Conservation (phyloP, 164 flowering plant genomes). For the Vitis cinerea region DNA sequence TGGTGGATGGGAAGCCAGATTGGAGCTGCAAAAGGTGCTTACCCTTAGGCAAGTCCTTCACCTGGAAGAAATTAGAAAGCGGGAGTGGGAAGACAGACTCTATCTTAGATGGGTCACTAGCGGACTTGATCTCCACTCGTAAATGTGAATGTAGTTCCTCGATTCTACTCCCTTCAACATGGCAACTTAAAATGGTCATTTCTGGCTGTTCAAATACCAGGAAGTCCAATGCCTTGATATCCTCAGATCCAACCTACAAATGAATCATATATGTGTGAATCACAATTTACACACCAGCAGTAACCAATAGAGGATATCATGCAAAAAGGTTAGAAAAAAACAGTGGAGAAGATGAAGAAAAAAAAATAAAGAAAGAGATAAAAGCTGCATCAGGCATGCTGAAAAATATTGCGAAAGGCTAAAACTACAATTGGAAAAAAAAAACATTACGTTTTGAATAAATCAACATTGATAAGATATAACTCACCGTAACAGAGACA, state of each 20-base stretch:
- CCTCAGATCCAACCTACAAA: slow-evolving; percentile 71
- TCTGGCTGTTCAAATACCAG: slow-evolving; percentile 94
- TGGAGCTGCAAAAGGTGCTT: slow-evolving; percentile 77
- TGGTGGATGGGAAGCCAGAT: slow-evolving; percentile 49
- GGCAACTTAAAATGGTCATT: slow-evolving; percentile 77
- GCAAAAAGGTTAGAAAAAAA: no score
- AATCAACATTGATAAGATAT: neutral
- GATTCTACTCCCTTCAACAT: slow-evolving; percentile 67
- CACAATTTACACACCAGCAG: neutral
- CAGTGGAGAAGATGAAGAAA: no score
- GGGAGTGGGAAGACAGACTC: slow-evolving; percentile 75
- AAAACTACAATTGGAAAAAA: neutral
- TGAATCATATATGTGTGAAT: slow-evolving; percentile 1
- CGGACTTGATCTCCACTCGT: slow-evolving; percentile 76
- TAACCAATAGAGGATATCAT: no score
- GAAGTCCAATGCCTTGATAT: slow-evolving; percentile 71
- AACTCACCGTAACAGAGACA: slow-evolving; percentile 59
- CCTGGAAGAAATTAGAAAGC: slow-evolving; percentile 83
- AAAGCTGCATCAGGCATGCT: no score
- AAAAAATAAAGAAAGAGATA: no score
- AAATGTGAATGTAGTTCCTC: slow-evolving; percentile 65
- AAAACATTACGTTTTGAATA: neutral
- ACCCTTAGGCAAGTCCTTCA: slow-evolving; percentile 70
- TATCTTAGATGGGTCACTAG: slow-evolving; percentile 65
- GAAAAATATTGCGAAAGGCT: neutral